Conservation (phyloP, 2,329 filamentous ascomycete genomes). For the Didymella pomorum region DNA sequence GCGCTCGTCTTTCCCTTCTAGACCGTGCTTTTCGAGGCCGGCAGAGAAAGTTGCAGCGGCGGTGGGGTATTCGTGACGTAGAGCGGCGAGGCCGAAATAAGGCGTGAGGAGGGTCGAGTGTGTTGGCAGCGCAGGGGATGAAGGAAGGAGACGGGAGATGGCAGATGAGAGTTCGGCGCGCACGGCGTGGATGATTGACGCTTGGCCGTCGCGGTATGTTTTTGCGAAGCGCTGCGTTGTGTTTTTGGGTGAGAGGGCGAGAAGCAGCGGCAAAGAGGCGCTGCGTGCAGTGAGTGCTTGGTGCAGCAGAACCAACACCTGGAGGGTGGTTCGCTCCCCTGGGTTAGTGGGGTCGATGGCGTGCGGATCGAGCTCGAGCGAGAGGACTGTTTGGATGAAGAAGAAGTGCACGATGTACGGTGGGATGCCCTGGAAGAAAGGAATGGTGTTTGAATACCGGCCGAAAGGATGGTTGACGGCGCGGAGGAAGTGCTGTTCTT, state of each 20-base stretch:
- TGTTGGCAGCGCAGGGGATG: constrained; percentile 6
- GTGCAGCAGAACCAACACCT: constrained; percentile 35
- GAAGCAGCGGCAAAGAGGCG: constrained; percentile 26
- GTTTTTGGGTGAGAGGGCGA: constrained; percentile 33
- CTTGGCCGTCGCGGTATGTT: constrained; percentile 55
- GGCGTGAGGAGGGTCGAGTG: constrained; percentile 25
- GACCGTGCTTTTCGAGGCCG: constrained; percentile 22
- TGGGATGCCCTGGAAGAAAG: constrained; percentile 47
- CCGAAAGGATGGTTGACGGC: constrained; percentile 42
- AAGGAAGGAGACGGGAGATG: constrained; percentile 16
- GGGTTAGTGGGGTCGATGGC: constrained; percentile 26
- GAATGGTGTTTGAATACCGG: constrained; percentile 41
- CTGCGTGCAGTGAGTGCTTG: constrained; percentile 36
- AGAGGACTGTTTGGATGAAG: constrained; percentile 38
- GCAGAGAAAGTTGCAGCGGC: constrained; percentile 20
- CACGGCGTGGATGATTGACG: constrained; percentile 38
- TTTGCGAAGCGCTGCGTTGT: constrained; percentile 52
- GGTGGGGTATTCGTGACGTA: constrained; percentile 24
- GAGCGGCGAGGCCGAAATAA: constrained; percentile 17
- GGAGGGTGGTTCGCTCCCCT: constrained; percentile 31
- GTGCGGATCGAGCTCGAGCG: constrained; percentile 26
- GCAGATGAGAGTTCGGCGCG: constrained; percentile 32
- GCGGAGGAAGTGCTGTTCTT: constrained; percentile 48
- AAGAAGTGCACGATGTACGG: constrained; percentile 45
- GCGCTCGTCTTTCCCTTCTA: constrained; percentile 20